These are phyloP conservation scores for Allomyces javanicus DNA, from an alignment of 192 early-diverging fungal genomes.

Conservation along the genomic window DNA sequence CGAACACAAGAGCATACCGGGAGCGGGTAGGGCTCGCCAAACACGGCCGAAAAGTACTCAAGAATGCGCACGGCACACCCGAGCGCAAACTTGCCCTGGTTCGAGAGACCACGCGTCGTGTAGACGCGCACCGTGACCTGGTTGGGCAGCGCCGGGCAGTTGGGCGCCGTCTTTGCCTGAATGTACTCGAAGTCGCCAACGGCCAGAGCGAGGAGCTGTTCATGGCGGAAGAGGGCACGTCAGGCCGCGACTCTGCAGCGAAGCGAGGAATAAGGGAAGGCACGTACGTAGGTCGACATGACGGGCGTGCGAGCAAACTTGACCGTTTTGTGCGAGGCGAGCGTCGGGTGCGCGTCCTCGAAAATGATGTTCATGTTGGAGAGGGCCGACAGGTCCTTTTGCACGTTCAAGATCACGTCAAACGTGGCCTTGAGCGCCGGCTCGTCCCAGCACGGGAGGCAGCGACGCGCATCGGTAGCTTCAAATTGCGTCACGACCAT, in stretches of 20 bases:
- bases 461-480: constrained; percentile 70
- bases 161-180: constrained; percentile 32
- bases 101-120: constrained; percentile 35
- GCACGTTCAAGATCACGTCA: constrained; percentile 67
- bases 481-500: constrained; percentile 92
- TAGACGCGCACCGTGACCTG: constrained; percentile 39
- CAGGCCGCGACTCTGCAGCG: too few species aligned
- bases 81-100: constrained; percentile 47
- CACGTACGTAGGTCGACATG: constrained; percentile 81
- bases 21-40: constrained; percentile 49
- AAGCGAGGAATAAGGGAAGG: too few species aligned
- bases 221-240: background rate
- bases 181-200: constrained; percentile 64
- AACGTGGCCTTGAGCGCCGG: constrained; percentile 77
- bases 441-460: constrained; percentile 66
- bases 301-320: constrained; percentile 75
- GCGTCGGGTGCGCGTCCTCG: constrained; percentile 27
- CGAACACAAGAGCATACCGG: constrained; percentile 22
- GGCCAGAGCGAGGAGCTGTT: constrained; percentile 40
- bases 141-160: constrained; percentile 18
- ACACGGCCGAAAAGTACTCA: constrained; percentile 52
- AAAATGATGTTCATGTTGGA: constrained; percentile 78
- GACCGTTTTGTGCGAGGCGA: constrained; percentile 47
- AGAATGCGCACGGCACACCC: constrained; percentile 41
- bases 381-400: constrained; percentile 52